These are phyloP conservation scores for Apiospora aurea DNA, from an alignment of 2,329 filamentous ascomycete species.

Conservation along the genomic window DNA sequence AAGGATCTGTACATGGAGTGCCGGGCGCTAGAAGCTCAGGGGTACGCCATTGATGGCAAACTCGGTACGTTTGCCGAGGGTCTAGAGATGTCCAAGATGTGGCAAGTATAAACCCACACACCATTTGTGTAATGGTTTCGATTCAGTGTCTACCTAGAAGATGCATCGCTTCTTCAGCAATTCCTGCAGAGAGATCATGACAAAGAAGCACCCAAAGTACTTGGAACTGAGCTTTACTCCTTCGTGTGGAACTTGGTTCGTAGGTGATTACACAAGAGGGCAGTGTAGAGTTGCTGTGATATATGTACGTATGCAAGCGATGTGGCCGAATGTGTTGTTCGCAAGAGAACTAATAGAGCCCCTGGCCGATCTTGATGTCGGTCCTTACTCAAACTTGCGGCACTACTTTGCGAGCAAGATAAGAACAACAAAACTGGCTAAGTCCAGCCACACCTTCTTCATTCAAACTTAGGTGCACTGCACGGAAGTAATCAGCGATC, in stretches of 20 bases:
- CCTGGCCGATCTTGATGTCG: too few species aligned
- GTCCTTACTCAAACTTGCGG: too few species aligned
- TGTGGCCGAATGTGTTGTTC: too few species aligned
- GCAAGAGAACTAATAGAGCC: too few species aligned
- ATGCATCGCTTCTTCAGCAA: background rate
- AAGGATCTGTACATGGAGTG: constrained; percentile 70
- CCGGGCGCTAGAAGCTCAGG: constrained; percentile 70
- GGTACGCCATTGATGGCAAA: constrained; percentile 80
- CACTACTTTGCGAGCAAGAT: too few species aligned
- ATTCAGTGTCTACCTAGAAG: background rate
- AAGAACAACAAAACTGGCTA: too few species aligned
- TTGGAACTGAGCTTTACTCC: background rate
- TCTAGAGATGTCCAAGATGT: constrained; percentile 71
- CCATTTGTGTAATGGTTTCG: background rate
- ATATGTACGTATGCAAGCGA: too few species aligned
- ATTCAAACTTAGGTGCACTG: too few species aligned
- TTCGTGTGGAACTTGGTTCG: background rate
- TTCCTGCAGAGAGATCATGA: background rate
- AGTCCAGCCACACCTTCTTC: too few species aligned
- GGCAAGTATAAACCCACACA: background rate
- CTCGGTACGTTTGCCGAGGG: constrained; percentile 82
- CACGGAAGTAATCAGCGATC: too few species aligned
- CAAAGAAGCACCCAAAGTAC: background rate
- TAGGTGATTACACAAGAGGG: too few species aligned
- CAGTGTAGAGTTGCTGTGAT: too few species aligned